Percentiles rank a stretch among this genome's conserved stretches.
Conservation (phyloP, 78 protist species). For the Emiliania huxleyi region DNA sequence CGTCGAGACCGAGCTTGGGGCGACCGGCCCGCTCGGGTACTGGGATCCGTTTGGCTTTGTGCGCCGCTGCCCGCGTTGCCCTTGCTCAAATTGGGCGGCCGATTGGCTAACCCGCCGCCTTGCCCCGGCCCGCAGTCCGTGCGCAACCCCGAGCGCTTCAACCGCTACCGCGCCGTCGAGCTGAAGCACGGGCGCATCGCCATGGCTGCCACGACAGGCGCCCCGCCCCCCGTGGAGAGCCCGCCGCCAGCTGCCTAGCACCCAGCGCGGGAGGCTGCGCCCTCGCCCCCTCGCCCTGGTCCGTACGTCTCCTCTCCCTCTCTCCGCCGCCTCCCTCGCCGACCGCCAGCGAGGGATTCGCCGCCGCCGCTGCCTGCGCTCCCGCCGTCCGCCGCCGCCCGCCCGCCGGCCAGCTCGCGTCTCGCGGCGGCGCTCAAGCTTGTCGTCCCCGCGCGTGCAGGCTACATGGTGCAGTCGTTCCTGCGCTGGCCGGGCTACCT, state of each 20-base stretch:
- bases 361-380: no score
- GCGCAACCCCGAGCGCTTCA: background rate
- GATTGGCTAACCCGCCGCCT: background rate
- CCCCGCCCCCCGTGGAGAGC: no score
- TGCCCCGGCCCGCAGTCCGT: background rate
- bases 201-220: background rate
- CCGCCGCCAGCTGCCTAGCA: no score
- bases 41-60: background rate
- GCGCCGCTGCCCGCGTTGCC: background rate
- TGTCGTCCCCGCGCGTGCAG: no score
- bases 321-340: no score
- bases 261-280: no score
- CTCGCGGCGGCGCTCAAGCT: no score
- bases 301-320: no score
- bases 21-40: background rate
- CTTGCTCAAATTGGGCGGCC: background rate
- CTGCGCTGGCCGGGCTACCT: background rate
- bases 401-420: no score
- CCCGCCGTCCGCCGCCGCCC: no score
- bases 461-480: background rate
- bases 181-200: slow-evolving; percentile 26
- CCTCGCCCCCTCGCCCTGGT: no score
- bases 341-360: no score
- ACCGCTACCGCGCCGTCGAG: slow-evolving; percentile 8
- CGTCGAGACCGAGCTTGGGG: background rate